These are phyloP conservation scores for Pichia sp. DNA, from an alignment of 1,139 yeast genomes.

Conservation along the genomic window DNA sequence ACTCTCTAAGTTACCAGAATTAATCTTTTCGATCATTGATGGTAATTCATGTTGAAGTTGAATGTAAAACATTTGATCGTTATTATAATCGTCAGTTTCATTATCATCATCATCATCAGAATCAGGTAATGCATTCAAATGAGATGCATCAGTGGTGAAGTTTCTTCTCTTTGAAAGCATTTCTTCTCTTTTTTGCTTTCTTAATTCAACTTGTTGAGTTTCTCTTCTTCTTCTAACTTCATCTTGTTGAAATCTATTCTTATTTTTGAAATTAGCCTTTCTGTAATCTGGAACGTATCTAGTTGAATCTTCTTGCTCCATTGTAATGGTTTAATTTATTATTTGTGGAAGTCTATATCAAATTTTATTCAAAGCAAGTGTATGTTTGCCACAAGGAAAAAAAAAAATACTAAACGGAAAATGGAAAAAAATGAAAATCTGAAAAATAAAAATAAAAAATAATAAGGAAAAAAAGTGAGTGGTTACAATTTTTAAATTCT, in stretches of 20 bases:
- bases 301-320: slow-evolving; percentile 47
- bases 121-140: slow-evolving; percentile 12
- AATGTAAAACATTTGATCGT: slow-evolving; percentile 45
- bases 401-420: neutral
- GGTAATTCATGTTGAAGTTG: slow-evolving; percentile 76
- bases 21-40: slow-evolving; percentile 73
- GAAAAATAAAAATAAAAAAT: neutral
- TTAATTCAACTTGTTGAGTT: slow-evolving; percentile 91
- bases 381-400: neutral
- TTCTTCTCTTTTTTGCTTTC: slow-evolving; percentile 96
- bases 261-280: slow-evolving; percentile 92
- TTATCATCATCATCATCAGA: slow-evolving; percentile 42
- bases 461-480: neutral
- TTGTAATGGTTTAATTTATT: neutral
- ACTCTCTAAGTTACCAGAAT: slow-evolving; percentile 67
- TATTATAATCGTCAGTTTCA: slow-evolving; percentile 33
- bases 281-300: slow-evolving; percentile 96
- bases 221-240: slow-evolving; percentile 97
- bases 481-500: neutral
- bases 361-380: neutral
- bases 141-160: slow-evolving; percentile 33
- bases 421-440: neutral
- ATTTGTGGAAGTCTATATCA: neutral
- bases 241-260: slow-evolving; percentile 89
- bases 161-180: slow-evolving; percentile 89